Evolutionary conservation across 1,284 basidiomycete genomes (phyloP).

Genomic region (Boletellus deceptivus): DNA sequence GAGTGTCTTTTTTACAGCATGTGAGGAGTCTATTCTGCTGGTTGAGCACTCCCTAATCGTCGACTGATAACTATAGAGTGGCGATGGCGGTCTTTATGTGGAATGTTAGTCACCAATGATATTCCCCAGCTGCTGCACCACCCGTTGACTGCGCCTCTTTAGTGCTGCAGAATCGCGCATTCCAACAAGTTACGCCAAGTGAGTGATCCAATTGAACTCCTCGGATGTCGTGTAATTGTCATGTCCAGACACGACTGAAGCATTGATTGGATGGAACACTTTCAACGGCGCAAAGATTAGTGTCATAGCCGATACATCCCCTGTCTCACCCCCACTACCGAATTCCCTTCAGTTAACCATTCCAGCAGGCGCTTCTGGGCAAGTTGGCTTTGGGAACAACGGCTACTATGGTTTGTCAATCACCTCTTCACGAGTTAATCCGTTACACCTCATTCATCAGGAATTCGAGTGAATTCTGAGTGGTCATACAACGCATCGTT

Average conservation of each 20-base stretch:
- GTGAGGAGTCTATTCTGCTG: neutral
- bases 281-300: conserved; percentile 46
- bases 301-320: conserved; percentile 47
- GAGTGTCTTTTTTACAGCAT: conserved; percentile 1
- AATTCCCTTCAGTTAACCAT: conserved; percentile 57
- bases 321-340: conserved; percentile 57
- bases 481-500: conserved; percentile 64
- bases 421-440: neutral
- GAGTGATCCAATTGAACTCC: neutral
- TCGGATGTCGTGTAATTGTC: neutral
- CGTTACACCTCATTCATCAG: conserved; percentile 29
- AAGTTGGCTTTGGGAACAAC: conserved; percentile 56
- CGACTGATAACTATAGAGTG: conserved; percentile 38
- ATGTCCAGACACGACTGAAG: conserved; percentile 41
- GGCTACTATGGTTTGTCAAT: conserved; percentile 52
- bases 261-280: conserved; percentile 53
- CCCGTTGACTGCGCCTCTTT: neutral
- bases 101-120: conserved; percentile 41
- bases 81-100: conserved; percentile 56
- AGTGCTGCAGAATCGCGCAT: conserved; percentile 58
- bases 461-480: conserved; percentile 55
- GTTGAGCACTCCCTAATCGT: neutral
- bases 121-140: neutral
- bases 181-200: conserved; percentile 53
- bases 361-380: conserved; percentile 41